Evolutionary conservation across 257 asterid genomes (phyloP), one percentile per base, ranked within the genome.

Genomic region (Penstemon davidsonii): DNA sequence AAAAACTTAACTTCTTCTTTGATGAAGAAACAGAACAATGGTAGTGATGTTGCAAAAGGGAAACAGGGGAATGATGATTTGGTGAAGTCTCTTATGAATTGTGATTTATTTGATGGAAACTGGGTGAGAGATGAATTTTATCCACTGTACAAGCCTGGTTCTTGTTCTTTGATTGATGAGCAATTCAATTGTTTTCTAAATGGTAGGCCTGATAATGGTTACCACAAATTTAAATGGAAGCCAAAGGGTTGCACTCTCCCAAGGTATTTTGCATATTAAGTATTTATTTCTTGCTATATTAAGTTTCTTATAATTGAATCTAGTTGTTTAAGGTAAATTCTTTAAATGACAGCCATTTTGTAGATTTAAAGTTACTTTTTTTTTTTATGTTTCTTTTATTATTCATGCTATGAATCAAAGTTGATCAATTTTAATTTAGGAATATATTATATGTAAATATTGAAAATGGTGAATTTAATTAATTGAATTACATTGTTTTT

Each of bases 161-260:
- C 99, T 64, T 93, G 99, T 75, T 81, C 96, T 51, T 72, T 93
- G 69, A 85, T 93, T n/a, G 99, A 93, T 74, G 96, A 93, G 55
- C 99, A 93, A 71, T 90, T 90, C 75, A 83, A 85, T 66, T 93
- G 99, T 72, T 79, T 87, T 65, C 50, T 71, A 33, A 93, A 93
- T 60, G 96, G 96, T 15, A 85, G 99, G 68, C 92, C 87, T 68
- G 99, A 93, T 71, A 62, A 37, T 65, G 85, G 77, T 67, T 88
- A 87, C 70, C 70, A 75, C 49, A 79, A 84, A 53, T 76, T 81
- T 33, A 88, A 78, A 73, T 93, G 99, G 99, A 90, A 90, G 85
- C 97, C 99, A 10, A 85, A 82, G 38, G 86, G 75, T 19, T 93
- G 97, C 78, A 75, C 81, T 72, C 75, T 88, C 38, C 99, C 98